These are phyloP conservation scores for Cucurbita ficifolia DNA, from an alignment of 306 rosid species.

Conservation along the genomic window DNA sequence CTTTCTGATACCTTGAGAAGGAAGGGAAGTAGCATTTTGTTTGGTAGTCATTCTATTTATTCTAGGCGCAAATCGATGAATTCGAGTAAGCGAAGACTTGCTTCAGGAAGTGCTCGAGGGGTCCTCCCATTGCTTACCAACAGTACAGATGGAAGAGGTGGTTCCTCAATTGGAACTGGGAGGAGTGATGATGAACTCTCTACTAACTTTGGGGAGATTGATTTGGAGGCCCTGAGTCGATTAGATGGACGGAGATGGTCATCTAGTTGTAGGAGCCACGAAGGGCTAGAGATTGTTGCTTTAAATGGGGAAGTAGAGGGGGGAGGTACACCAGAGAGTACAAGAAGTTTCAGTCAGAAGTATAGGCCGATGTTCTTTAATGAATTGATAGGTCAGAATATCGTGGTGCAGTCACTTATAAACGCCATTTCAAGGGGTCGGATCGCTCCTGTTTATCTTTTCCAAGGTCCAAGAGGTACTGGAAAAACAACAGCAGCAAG, in stretches of 20 bases:
- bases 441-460: constrained; percentile 92
- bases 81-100: constrained; percentile 39
- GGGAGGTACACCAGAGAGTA: constrained; percentile 56
- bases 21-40: constrained; percentile 64
- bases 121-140: constrained; percentile 65
- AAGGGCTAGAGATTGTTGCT: constrained; percentile 75
- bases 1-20: constrained; percentile 74
- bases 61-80: constrained; percentile 30
- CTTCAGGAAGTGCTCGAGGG: constrained; percentile 56
- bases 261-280: constrained; percentile 85
- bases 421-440: constrained; percentile 69
- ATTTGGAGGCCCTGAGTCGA: constrained; percentile 91
- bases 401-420: constrained; percentile 80
- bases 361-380: constrained; percentile 69
- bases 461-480: constrained; percentile 95
- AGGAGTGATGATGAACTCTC: constrained; percentile 90
- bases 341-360: constrained; percentile 59
- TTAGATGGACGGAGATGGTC: constrained; percentile 98
- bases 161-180: constrained; percentile 75
- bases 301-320: constrained; percentile 58
- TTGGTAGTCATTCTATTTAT: constrained; percentile 58
- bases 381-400: constrained; percentile 84
- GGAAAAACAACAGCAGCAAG: constrained; percentile 89
- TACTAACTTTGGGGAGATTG: constrained; percentile 82
- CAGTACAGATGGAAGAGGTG: constrained; percentile 48